Base-by-base conservation (phyloP, 108 stramenopile species). In the Nitzschia palea region DNA sequence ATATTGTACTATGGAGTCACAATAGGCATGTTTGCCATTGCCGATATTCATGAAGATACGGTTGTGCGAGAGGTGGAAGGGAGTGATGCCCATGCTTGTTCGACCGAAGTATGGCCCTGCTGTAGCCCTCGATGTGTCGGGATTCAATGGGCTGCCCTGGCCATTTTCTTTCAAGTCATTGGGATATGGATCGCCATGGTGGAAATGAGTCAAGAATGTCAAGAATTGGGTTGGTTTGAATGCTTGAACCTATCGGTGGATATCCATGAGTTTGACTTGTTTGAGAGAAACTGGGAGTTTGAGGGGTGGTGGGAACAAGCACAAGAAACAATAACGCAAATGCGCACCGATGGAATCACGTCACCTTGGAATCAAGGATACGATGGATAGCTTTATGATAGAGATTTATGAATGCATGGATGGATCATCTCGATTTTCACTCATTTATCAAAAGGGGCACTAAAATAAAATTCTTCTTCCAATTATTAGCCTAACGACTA, bases 1-100 rank as follows among this genome's bases (percentile, higher is more conserved):
- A 81, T 87, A 25, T 55, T 94, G 27, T 90, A 81, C 58, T 94
- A 88, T 76, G 93, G 93, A 18, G 89, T 89, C 1, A 88, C 86
- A 25, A 79, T 90, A 37, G 83, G 86, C 0, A 68, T 85, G 28
- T 90, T 86, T 70, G 82, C 89, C 14, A 67, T 94, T 29, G 81
- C 80, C 44, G 93, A 94, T 59, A 89, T 90, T 28, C 89, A 82
- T 42, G 84, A 82, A 45, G 84, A 93, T 67, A 68, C 83, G 10
- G 72, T 93, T 0, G 45, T 80, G 20, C 70, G 86, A 32, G 72
- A 68, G 29, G 66, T 71, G 18, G 67, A 82, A 32, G 81, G 85
- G 26, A 77, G 74, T 42, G 91, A 93, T 73, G 78, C 87, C 3
- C 76, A 89, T 59, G 85, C 90, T 5, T 86, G 83, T 40, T 70